Percentiles rank a stretch among this genome's conserved stretches.
These are phyloP conservation scores for Calocera cornea DNA, from an alignment of 768 basidiomycete genomes.

Conservation along the genomic window DNA sequence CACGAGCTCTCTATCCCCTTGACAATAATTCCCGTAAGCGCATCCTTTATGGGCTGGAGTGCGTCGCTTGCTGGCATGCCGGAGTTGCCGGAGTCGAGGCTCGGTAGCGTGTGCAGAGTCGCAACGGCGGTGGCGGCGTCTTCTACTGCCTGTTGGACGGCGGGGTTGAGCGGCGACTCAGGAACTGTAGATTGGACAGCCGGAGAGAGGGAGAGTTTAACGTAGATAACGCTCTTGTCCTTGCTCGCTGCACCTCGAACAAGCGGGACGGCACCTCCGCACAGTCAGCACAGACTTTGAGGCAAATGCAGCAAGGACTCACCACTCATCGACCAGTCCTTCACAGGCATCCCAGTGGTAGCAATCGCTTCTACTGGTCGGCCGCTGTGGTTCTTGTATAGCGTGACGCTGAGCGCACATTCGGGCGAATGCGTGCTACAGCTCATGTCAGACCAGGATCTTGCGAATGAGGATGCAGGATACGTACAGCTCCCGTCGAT, in stretches of 20 bases:
- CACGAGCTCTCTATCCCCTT: background rate
- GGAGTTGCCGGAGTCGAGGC: background rate
- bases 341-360: background rate
- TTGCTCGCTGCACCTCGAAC: too few species aligned
- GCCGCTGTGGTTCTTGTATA: background rate
- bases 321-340: background rate
- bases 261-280: too few species aligned
- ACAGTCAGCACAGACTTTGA: too few species aligned
- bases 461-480: background rate
- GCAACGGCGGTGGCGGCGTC: too few species aligned
- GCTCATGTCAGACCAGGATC: background rate
- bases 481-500: background rate
- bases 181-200: background rate
- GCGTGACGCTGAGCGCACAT: background rate
- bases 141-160: too few species aligned
- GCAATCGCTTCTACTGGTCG: background rate
- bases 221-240: too few species aligned
- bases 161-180: too few species aligned
- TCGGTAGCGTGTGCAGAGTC: too few species aligned
- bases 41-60: background rate
- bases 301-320: background rate
- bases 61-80: background rate
- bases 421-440: background rate
- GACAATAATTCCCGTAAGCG: background rate
- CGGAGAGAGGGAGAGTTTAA: too few species aligned